Conservation (phyloP, 2,329 filamentous ascomycete species). For the Arthrobotrys conoides region DNA sequence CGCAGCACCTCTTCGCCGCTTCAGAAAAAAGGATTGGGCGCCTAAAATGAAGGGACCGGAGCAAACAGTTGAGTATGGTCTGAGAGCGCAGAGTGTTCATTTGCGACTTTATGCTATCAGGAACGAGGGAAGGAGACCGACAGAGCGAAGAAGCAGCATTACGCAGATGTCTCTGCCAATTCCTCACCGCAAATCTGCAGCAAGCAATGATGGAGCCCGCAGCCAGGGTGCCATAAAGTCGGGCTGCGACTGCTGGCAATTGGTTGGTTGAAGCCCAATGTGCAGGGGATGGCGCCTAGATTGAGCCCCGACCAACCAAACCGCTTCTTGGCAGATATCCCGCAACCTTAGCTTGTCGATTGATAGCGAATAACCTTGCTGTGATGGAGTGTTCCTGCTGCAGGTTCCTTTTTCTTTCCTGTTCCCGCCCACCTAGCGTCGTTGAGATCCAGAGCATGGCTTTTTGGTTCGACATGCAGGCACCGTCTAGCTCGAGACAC, state of each 20-base stretch:
- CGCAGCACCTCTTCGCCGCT: constrained; percentile 38
- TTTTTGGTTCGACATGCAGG: constrained; percentile 28
- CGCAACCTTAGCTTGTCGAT: constrained; percentile 52
- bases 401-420: constrained; percentile 40
- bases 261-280: constrained; percentile 49
- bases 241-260: constrained; percentile 47
- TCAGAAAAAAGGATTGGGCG: constrained; percentile 56
- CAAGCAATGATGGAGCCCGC: constrained; percentile 36
- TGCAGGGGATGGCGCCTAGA: constrained; percentile 60
- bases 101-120: constrained; percentile 53
- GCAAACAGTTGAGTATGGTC: constrained; percentile 52
- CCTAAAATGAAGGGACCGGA: constrained; percentile 46
- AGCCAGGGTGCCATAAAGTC: constrained; percentile 54
- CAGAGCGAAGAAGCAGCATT: constrained; percentile 35
- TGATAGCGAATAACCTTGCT: constrained; percentile 57
- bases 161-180: constrained; percentile 27
- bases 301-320: constrained; percentile 58
- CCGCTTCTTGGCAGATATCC: constrained; percentile 57
- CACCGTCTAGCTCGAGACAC: constrained; percentile 53
- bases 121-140: constrained; percentile 7
- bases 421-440: constrained; percentile 42
- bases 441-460: constrained; percentile 39
- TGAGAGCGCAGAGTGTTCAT: constrained; percentile 53
- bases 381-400: constrained; percentile 43
- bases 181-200: constrained; percentile 41